Base-by-base conservation (phyloP, 805 yeast genomes). In the Komagataella ulmi region DNA sequence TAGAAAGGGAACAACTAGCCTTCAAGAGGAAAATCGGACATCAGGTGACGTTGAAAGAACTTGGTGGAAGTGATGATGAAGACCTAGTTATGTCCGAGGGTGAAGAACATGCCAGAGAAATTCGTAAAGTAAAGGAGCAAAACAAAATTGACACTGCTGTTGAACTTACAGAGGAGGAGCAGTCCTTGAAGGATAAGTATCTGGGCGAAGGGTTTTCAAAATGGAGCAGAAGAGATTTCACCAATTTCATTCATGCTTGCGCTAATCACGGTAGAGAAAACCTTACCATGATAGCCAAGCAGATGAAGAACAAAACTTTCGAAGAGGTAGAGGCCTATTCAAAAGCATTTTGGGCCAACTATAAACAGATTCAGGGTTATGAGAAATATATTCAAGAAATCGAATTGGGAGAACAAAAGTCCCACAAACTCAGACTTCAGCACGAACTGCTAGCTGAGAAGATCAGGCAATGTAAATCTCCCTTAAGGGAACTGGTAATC, bases 151-250 rank as follows among this genome's bases (percentile, higher is more conserved):
- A 79, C 51, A 80, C 81, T 57, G 81, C 97, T 0, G 75, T 85
- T 56, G 87, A 93, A 2, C 70, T 93, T 54, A 88, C 95, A 0
- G 89, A 83, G 46, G 96, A 87, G 54, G 96, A 88, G 60, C 85
- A 79, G 55, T 73, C 67, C 44, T 72, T 78, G 61, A 84, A 85
- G 62, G 75, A 72, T 48, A 76, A 81, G 46, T 65, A 81, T 50
- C 69, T 84, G 51, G 62, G 65, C 12, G 76, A 82, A 57, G 98
- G 97, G 0, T 91, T 77, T 63, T 67, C 80, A 49, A 80, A 81
- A 62, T 90, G 97, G 96, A 80, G 83, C 52, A 77, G 96, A 64
- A 76, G 91, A 52, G 98, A 93, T 59, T 91, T 91, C 62, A 80
- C 81, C 54, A 86, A 85, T 54, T 89, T 89, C 61, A 80, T 93